These are phyloP conservation scores for Chaetoceros muelleri DNA, from an alignment of 108 stramenopile genomes.

Conservation along the genomic window DNA sequence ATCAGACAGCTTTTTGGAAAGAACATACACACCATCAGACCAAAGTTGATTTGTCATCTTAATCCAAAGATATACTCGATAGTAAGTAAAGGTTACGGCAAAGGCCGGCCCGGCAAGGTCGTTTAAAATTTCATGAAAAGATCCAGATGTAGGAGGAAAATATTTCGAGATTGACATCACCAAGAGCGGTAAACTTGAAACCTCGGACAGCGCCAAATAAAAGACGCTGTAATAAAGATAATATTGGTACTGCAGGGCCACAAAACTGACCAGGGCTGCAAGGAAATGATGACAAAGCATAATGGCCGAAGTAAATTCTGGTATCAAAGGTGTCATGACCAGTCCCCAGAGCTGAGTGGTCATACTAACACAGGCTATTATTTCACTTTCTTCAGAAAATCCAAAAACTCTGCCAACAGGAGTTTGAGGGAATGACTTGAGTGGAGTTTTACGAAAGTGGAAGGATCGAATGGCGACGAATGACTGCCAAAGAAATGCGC, in stretches of 20 bases:
- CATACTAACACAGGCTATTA: slow-evolving; percentile 16
- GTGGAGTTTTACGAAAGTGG: slow-evolving; percentile 13
- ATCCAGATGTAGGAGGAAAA: slow-evolving; percentile 30
- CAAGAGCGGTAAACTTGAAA: slow-evolving; percentile 47
- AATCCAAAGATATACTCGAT: slow-evolving; percentile 35
- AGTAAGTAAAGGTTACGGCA: slow-evolving; percentile 29
- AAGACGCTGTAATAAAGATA: slow-evolving; percentile 24
- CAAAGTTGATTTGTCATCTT: slow-evolving; percentile 20
- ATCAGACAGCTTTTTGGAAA: slow-evolving; percentile 8
- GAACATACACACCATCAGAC: slow-evolving; percentile 15
- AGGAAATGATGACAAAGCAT: slow-evolving; percentile 54
- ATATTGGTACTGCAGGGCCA: slow-evolving; percentile 29
- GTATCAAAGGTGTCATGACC: slow-evolving; percentile 29
- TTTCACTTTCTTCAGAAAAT: slow-evolving; percentile 21
- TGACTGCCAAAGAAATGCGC: slow-evolving; percentile 22
- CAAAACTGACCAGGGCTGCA: slow-evolving; percentile 35
- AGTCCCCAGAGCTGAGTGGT: slow-evolving; percentile 62
- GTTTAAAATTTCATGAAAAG: slow-evolving; percentile 3
- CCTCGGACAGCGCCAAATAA: slow-evolving; percentile 50
- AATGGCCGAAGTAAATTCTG: slow-evolving; percentile 31
- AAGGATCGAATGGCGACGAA: slow-evolving; percentile 23
- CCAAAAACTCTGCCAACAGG: slow-evolving; percentile 37
- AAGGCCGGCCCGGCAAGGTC: slow-evolving; percentile 20
- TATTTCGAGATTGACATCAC: slow-evolving; percentile 40
- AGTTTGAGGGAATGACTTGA: slow-evolving; percentile 18